Conservation (phyloP, 495 filamentous ascomycete genomes). For the Pyrenula aspistea region DNA sequence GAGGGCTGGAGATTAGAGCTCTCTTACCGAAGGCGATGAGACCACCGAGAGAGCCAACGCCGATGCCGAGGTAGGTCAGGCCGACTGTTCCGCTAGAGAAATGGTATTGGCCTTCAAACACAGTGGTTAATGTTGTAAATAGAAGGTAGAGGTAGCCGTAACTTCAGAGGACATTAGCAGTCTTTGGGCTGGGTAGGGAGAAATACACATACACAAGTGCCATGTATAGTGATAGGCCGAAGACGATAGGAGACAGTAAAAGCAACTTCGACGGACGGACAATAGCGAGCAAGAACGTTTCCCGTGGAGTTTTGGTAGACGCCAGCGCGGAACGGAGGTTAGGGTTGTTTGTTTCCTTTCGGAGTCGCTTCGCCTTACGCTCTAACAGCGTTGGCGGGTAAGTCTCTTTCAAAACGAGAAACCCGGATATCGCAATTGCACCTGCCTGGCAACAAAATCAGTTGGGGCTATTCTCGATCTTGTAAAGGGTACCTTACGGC, state of each 20-base stretch:
- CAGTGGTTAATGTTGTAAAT: slow-evolving; percentile 40
- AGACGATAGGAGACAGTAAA: slow-evolving; percentile 39
- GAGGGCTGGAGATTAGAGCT: too few relatives aligned
- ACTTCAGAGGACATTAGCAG: not conserved
- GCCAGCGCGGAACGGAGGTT: slow-evolving; percentile 32
- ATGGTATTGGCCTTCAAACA: slow-evolving; percentile 38
- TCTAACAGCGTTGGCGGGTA: slow-evolving; percentile 39
- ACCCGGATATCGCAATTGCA: slow-evolving; percentile 33
- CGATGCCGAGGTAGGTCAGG: slow-evolving; percentile 26
- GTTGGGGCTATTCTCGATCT: not conserved
- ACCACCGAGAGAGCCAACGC: slow-evolving; percentile 20
- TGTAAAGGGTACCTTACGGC: slow-evolving; percentile 20
- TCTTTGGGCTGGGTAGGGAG: not conserved
- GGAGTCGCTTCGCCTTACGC: slow-evolving; percentile 32
- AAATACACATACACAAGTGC: slow-evolving; percentile 49
- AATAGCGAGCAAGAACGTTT: slow-evolving; percentile 10
- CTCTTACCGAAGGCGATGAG: not conserved
- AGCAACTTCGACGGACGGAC: slow-evolving; percentile 36
- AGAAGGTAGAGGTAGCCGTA: slow-evolving; percentile 39
- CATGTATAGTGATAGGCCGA: slow-evolving; percentile 41
- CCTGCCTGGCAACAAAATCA: not conserved
- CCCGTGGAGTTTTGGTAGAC: slow-evolving; percentile 4
- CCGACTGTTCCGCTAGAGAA: slow-evolving; percentile 24
- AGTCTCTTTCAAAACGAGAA: slow-evolving; percentile 45
- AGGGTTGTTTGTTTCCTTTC: slow-evolving; percentile 43